A percentile compares a stretch with the other conserved stretches of the same genome.
Evolutionary conservation across 2,329 filamentous ascomycete genomes (phyloP).

Genomic region (Sclerotinia glacialis): DNA sequence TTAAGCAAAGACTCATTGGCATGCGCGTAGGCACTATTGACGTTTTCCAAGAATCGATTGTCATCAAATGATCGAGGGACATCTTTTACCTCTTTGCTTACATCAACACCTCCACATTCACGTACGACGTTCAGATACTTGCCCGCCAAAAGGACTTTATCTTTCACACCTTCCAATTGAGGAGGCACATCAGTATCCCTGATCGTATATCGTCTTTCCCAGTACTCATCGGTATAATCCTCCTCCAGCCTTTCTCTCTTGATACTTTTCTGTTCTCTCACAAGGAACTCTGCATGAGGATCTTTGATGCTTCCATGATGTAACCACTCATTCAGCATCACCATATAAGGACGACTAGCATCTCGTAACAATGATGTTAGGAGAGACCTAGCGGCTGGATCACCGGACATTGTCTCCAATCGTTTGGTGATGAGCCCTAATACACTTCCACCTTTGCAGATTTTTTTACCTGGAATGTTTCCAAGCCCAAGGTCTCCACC

Average conservation of each 20-base stretch:
- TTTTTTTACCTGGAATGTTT: constrained; percentile 79
- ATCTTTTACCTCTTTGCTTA: constrained; percentile 82
- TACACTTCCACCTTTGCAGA: constrained; percentile 97
- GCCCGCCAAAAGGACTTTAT: constrained; percentile 90
- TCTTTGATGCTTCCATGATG: constrained; percentile 95
- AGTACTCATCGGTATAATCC: constrained; percentile 98
- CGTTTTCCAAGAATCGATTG: constrained; percentile 86
- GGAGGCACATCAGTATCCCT: constrained; percentile 88
- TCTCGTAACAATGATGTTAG: constrained; percentile 81
- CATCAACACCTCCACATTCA: constrained; percentile 93
- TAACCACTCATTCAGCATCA: constrained; percentile 97
- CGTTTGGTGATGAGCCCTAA: constrained; percentile 81
- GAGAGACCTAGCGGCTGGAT: constrained; percentile 79
- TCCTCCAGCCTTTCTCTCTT: constrained; percentile 85
- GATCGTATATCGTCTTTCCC: constrained; percentile 96
- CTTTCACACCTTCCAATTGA: constrained; percentile 84
- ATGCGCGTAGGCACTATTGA: constrained; percentile 91
- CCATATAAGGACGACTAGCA: constrained; percentile 91
- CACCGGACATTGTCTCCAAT: constrained; percentile 85
- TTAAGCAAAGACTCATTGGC: constrained; percentile 92
- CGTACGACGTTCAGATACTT: constrained; percentile 98
- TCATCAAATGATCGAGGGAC: constrained; percentile 94
- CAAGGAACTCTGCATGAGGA: constrained; percentile 87
- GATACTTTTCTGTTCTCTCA: constrained; percentile 96
- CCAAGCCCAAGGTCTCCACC: constrained; percentile 78